Conservation (phyloP, 306 rosid genomes). For the Casuarina glauca region DNA sequence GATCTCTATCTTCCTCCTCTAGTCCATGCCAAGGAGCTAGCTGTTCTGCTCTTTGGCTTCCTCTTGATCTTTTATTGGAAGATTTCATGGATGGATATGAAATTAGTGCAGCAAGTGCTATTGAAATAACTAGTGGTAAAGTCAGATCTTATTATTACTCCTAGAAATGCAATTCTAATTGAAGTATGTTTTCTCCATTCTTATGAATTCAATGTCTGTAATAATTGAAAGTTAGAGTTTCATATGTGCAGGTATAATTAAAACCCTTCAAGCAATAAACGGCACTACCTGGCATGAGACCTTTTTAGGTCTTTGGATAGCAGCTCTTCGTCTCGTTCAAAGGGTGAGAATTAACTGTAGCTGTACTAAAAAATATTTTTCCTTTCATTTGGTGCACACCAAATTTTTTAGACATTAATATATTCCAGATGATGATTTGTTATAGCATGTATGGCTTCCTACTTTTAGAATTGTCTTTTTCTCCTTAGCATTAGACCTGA, state of each 20-base stretch:
- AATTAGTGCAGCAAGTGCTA: slow-evolving; percentile 84
- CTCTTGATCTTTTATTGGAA: slow-evolving; percentile 89
- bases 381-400: slow-evolving; percentile 12
- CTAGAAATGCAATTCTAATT: slow-evolving; percentile 24
- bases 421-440: not conserved
- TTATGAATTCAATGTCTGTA: slow-evolving; percentile 15
- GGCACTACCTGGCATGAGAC: slow-evolving; percentile 95
- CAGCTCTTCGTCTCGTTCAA: slow-evolving; percentile 90
- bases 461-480: not conserved
- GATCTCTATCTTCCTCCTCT: slow-evolving; percentile 74
- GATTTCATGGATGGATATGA: slow-evolving; percentile 98
- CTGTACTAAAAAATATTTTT: not conserved
- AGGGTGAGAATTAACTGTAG: slow-evolving; percentile 62
- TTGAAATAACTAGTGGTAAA: slow-evolving; percentile 77
- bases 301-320: slow-evolving; percentile 90
- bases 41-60: slow-evolving; percentile 92
- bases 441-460: not conserved
- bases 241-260: slow-evolving; percentile 68
- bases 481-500: slow-evolving; percentile 2
- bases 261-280: slow-evolving; percentile 91
- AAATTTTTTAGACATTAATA: not conserved
- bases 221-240: slow-evolving; percentile 23
- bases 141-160: not conserved
- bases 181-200: slow-evolving; percentile 10
- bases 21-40: slow-evolving; percentile 72